Base-by-base conservation (phyloP, 1,139 yeast genomes). In the Saccharomyces hybrid region DNA sequence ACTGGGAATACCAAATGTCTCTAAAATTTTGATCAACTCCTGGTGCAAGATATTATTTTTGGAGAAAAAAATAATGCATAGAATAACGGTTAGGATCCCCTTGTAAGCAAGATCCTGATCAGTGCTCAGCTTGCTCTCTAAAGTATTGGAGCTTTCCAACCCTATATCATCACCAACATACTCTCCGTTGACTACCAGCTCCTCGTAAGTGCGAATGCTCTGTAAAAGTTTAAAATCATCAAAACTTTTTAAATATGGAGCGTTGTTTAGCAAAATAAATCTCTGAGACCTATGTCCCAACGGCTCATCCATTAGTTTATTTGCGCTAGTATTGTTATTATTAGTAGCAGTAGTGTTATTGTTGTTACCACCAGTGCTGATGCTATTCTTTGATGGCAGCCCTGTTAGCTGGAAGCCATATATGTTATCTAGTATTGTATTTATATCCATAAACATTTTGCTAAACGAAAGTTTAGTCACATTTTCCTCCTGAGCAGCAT, bases 1-100 rank as follows among this genome's bases (percentile, higher is more conserved):
- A 3, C 55, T 54, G 2, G 69, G 65, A 8, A 68, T 57, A 5
- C 71, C 71, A 54, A 65, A 68, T 7, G 52, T 52, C n/a, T 49
- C 54, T 31, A 67, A 47, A 25, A 56, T 48, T 5, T 54, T 50
- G 11, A 54, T 27, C 13, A 68, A 53, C 53, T 68, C 71, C 26
- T 62, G 56, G 20, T 65, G 63, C 7, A 67, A 50, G 34, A 65
- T 55, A 42, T 61, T 62, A 55, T 68, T 67, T 49, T 62, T 65
- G 11, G 70, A 65, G 42, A 67, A 61, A 2, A 66, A 51, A 8
- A 66, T 57, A 2, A 64, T 52, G 46, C 64, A 58, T 2, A 67
- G 48, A 0, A 61, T 51, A 3, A 67, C 56, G 27, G 59, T 56
- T 4, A 62, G 50, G 1, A 68, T 50, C 1, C 71, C 71, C 47